A percentile compares a stretch with the other conserved stretches of the same genome.
Evolutionary conservation across 441 rosid species (phyloP).

Genomic region (Pelargonium hybrid): DNA sequence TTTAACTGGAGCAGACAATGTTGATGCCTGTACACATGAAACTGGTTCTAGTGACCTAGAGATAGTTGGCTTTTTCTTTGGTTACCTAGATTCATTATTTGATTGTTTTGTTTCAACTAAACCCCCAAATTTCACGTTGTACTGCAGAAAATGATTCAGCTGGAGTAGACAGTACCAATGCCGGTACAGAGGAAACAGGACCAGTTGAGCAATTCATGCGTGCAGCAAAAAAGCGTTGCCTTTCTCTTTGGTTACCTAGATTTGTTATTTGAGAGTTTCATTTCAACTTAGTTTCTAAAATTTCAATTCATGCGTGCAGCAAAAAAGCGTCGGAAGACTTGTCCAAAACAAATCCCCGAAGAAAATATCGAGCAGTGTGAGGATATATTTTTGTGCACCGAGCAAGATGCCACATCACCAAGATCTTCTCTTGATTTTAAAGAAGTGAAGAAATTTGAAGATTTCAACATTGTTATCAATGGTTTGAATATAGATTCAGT

Average conservation of each 20-base stretch:
- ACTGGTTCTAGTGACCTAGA: neutral
- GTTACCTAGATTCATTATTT: too few relatives aligned
- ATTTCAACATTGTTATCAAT: conserved; percentile 7
- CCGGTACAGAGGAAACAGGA: too few relatives aligned
- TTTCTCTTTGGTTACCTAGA: neutral
- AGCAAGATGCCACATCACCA: neutral
- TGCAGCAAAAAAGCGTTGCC: too few relatives aligned
- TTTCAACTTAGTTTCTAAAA: neutral
- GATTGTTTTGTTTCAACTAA: too few relatives aligned
- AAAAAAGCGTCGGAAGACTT: too few relatives aligned
- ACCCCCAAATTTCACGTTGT: too few relatives aligned
- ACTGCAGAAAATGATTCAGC: neutral
- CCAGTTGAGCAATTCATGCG: too few relatives aligned
- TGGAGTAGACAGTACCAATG: too few relatives aligned
- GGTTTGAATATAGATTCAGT: conserved; percentile 8
- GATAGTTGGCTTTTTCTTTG: neutral
- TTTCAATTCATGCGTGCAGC: neutral
- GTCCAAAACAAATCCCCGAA: neutral
- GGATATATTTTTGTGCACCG: neutral
- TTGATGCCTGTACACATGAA: neutral
- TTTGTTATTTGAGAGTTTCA: neutral
- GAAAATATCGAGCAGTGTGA: neutral
- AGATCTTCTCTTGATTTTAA: neutral
- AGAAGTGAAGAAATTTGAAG: neutral
- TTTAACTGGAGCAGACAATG: neutral